Conservation (phyloP, 495 filamentous ascomycete genomes). For the Hypoxylon subgilvum region DNA sequence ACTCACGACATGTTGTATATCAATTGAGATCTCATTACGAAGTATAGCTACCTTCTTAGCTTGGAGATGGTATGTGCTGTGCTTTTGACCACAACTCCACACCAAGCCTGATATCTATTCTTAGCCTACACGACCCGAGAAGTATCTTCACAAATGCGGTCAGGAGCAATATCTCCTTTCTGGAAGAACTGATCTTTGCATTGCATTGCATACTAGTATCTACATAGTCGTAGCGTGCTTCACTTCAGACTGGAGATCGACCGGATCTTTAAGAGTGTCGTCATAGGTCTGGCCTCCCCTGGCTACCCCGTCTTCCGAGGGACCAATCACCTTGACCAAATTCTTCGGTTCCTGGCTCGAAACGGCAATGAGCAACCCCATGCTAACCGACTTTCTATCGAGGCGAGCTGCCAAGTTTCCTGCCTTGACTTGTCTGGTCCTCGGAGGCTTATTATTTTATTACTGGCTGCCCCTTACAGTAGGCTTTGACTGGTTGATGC, state of each 20-base stretch:
- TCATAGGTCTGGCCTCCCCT: slow-evolving; percentile 27
- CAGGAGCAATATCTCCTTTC: slow-evolving; percentile 17
- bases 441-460: no score
- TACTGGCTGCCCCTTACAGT: slow-evolving; percentile 11
- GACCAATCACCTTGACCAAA: slow-evolving; percentile 28
- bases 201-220: neutral
- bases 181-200: slow-evolving; percentile 10
- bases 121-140: no score
- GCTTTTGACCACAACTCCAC: no score
- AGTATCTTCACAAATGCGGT: neutral
- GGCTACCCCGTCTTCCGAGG: neutral
- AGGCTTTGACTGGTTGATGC: slow-evolving; percentile 27
- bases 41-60: no score
- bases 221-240: no score
- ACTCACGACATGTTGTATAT: no score
- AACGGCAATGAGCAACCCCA: slow-evolving; percentile 29
- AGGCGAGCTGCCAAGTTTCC: slow-evolving; percentile 26
- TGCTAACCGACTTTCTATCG: slow-evolving; percentile 14
- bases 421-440: slow-evolving; percentile 1
- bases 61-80: no score
- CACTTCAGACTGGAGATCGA: slow-evolving; percentile 9
- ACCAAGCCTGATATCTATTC: no score
- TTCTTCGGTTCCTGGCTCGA: slow-evolving; percentile 14
- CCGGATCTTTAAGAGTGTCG: slow-evolving; percentile 27
- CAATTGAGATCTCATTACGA: no score